phyloP scores from a whole-genome alignment of 768 basidiomycete species.

The Tulasnella sp. region DNA sequence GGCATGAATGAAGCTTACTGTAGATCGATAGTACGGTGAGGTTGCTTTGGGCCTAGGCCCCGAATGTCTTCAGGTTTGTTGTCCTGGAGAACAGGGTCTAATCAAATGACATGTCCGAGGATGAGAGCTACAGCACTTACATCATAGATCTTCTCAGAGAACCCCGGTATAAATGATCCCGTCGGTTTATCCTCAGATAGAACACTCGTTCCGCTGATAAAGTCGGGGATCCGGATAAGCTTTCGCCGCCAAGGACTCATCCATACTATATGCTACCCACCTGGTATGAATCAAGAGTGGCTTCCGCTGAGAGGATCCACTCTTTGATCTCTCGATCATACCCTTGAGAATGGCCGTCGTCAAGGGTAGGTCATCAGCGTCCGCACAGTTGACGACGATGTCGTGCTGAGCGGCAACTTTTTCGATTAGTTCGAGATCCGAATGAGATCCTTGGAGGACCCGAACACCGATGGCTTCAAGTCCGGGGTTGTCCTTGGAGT shows the following conservation, averaged over 20 bases:
- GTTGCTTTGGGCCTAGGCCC: slow-evolving; percentile 29
- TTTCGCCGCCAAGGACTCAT: not conserved
- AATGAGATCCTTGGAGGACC: slow-evolving; percentile 22
- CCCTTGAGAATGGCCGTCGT: slow-evolving; percentile 21
- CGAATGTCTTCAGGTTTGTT: slow-evolving; percentile 32
- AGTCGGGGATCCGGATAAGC: not conserved
- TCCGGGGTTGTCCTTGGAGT: slow-evolving; percentile 23
- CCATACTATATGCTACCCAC: not conserved
- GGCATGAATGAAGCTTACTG: slow-evolving; percentile 26
- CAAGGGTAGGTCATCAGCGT: slow-evolving; percentile 27
- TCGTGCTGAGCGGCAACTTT: slow-evolving; percentile 25
- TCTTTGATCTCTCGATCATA: slow-evolving; percentile 2
- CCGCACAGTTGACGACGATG: slow-evolving; percentile 24
- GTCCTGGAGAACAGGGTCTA: slow-evolving; percentile 27
- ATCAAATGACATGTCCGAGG: not conserved
- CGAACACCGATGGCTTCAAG: slow-evolving; percentile 29
- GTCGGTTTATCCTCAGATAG: slow-evolving; percentile 28
- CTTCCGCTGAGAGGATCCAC: slow-evolving; percentile 11
- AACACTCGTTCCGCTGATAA: slow-evolving; percentile 28
- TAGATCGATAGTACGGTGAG: slow-evolving; percentile 34
- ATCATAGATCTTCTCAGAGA: slow-evolving; percentile 31
- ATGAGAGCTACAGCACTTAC: slow-evolving; percentile 22
- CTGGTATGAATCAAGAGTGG: slow-evolving; percentile 30
- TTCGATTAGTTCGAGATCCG: slow-evolving; percentile 23
- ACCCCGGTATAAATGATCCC: slow-evolving; percentile 29